Evolutionary conservation across 2,329 filamentous ascomycete genomes (phyloP).

Genomic region (Curvularia sp.): DNA sequence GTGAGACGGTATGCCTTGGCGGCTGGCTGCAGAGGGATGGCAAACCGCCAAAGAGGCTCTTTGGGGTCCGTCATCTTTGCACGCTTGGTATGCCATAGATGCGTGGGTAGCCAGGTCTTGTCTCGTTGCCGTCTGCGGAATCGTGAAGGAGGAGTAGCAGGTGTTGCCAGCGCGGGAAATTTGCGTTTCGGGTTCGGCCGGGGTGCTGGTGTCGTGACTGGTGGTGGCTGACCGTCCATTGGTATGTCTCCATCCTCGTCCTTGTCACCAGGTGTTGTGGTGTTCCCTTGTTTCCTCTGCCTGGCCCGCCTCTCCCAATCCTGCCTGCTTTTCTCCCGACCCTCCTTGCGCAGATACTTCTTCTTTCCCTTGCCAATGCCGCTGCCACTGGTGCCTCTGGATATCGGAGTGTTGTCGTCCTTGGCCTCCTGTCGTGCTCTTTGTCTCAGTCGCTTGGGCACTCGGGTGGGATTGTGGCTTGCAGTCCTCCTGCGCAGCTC

Average conservation of each 20-base stretch:
- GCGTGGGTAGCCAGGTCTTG: constrained; percentile 95
- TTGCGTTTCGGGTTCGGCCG: constrained; percentile 67
- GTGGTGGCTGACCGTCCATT: constrained; percentile 11
- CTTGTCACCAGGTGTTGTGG: constrained; percentile 40
- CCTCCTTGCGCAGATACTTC: constrained; percentile 72
- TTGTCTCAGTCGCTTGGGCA: constrained; percentile 76
- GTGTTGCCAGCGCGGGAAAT: constrained; percentile 73
- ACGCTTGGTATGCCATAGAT: constrained; percentile 91
- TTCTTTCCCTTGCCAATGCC: constrained; percentile 55
- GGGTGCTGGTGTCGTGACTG: constrained; percentile 21
- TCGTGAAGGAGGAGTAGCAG: constrained; percentile 67
- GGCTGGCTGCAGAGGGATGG: constrained; percentile 82
- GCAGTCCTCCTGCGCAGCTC: constrained; percentile 85
- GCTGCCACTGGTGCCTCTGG: constrained; percentile 69
- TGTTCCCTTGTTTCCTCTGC: constrained; percentile 47
- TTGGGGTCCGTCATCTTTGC: constrained; percentile 84
- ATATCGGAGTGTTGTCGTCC: constrained; percentile 88
- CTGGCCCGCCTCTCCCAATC: constrained; percentile 65
- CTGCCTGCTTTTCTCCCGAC: constrained; percentile 71
- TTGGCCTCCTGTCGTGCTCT: constrained; percentile 77
- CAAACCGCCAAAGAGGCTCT: constrained; percentile 87
- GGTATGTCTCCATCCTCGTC: constrained; percentile 14
- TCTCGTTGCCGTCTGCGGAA: constrained; percentile 84
- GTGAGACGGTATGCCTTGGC: constrained; percentile 89
- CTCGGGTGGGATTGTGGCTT: constrained; percentile 91